phyloP scores from a whole-genome alignment of 1,284 basidiomycete species.

The Lentinula novae-zelandiae region DNA sequence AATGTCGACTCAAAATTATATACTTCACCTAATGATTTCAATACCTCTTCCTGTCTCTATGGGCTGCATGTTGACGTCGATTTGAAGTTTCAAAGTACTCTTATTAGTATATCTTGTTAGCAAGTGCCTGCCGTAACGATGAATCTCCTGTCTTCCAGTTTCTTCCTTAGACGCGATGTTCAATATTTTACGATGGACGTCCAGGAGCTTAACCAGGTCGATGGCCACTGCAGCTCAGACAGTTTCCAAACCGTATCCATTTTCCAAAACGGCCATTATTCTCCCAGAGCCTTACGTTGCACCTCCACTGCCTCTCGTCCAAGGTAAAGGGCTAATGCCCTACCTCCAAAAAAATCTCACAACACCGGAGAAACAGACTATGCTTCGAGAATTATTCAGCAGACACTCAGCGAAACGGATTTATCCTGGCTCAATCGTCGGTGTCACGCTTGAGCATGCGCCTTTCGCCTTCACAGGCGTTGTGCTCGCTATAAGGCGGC shows the following conservation, averaged over 20 bases:
- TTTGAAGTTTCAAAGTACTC: slow-evolving; percentile 13
- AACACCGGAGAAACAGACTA: slow-evolving; percentile 61
- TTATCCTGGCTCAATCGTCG: slow-evolving; percentile 77
- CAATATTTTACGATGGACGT: slow-evolving; percentile 22
- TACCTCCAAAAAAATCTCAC: slow-evolving; percentile 68
- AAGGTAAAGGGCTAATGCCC: slow-evolving; percentile 78
- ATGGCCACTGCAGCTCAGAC: slow-evolving; percentile 38
- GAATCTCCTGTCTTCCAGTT: slow-evolving; percentile 3
- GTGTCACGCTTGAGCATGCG: slow-evolving; percentile 67
- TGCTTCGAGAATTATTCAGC: slow-evolving; percentile 69
- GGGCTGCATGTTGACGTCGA: slow-evolving; percentile 17
- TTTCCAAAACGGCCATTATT: slow-evolving; percentile 65
- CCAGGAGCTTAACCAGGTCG: slow-evolving; percentile 25
- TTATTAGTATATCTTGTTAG: too few species aligned
- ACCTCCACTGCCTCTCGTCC: slow-evolving; percentile 40
- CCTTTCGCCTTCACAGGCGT: slow-evolving; percentile 84
- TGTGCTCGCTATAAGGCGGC: slow-evolving; percentile 73
- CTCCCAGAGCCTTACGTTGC: slow-evolving; percentile 42
- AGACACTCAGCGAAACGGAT: slow-evolving; percentile 65
- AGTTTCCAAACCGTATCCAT: slow-evolving; percentile 55
- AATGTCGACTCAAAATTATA: slow-evolving; percentile 2
- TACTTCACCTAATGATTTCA: slow-evolving; percentile 10
- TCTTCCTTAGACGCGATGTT: slow-evolving; percentile 22
- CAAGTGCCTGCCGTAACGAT: slow-evolving; percentile 12
- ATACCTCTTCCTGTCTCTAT: neutral